Conservation (phyloP, 1,284 basidiomycete genomes). For the Sporisorium sorghi region DNA sequence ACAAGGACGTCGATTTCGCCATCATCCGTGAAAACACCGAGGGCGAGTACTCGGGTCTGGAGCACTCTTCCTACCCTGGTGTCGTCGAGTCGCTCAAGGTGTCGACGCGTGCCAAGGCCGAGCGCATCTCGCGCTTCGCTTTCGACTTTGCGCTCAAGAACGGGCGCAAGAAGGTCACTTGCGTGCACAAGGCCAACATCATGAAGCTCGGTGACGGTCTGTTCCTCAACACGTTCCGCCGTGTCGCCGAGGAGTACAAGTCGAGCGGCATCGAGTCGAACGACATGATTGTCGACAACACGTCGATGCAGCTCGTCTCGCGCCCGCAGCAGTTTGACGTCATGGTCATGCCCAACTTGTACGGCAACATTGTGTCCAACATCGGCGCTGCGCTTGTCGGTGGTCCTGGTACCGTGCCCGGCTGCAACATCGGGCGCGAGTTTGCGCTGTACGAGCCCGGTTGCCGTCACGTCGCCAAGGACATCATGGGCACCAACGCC, state of each 20-base stretch:
- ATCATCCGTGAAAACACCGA: constrained; percentile 99
- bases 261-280: constrained; percentile 90
- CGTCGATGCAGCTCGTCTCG: constrained; percentile 98
- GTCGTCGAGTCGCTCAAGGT: constrained; percentile 99
- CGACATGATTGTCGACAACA: constrained; percentile 99
- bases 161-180: constrained; percentile 99
- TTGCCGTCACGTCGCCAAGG: constrained; percentile 96
- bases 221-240: constrained; percentile 98
- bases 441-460: constrained; percentile 99
- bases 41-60: constrained; percentile 98
- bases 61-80: constrained; percentile 93
- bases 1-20: constrained; percentile 96
- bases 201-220: constrained; percentile 99
- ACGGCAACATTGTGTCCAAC: constrained; percentile 97
- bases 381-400: constrained; percentile 98
- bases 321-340: constrained; percentile 96
- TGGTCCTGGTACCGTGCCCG: constrained; percentile 96
- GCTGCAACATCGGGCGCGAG: constrained; percentile 97
- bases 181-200: constrained; percentile 99
- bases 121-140: constrained; percentile 95
- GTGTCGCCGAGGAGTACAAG: constrained; percentile 92
- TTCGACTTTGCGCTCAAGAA: constrained; percentile 99
- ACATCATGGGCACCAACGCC: constrained; percentile 96
- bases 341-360: constrained; percentile 97
- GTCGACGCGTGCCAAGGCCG: constrained; percentile 92